Evolutionary conservation across 352 stramenopile genomes (phyloP).

Genomic region (Phytophthora lateralis): DNA sequence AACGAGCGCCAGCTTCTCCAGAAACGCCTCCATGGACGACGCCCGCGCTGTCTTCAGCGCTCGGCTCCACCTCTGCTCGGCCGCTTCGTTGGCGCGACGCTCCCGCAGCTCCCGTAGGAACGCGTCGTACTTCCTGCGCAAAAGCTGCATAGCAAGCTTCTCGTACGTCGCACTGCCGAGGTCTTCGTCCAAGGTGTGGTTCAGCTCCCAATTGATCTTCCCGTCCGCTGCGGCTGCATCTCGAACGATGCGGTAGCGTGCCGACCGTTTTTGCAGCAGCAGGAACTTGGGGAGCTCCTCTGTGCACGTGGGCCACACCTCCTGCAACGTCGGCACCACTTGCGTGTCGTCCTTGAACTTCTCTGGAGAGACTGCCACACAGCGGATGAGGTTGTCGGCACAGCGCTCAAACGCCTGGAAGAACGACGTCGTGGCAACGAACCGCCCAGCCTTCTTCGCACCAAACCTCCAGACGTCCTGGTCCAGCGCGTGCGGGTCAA

Average conservation of each 20-base stretch:
- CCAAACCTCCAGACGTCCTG: slow-evolving; percentile 39
- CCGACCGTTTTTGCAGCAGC: slow-evolving; percentile 62
- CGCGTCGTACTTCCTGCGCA: slow-evolving; percentile 58
- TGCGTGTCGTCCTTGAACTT: slow-evolving; percentile 6
- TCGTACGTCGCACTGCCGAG: slow-evolving; percentile 36
- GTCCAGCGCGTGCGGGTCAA: slow-evolving; percentile 47
- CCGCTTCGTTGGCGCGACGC: slow-evolving; percentile 39
- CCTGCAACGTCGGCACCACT: slow-evolving; percentile 25
- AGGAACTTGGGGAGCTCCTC: slow-evolving; percentile 60
- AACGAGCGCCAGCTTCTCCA: slow-evolving; percentile 27
- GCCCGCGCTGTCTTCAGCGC: slow-evolving; percentile 37
- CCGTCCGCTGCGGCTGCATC: slow-evolving; percentile 10
- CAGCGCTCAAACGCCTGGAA: slow-evolving; percentile 32
- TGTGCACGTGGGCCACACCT: slow-evolving; percentile 55
- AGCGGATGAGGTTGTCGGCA: slow-evolving; percentile 44
- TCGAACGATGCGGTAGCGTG: slow-evolving; percentile 46
- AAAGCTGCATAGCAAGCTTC: slow-evolving; percentile 42
- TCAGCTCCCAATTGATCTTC: slow-evolving; percentile 43
- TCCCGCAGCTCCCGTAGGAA: slow-evolving; percentile 52
- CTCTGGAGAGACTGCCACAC: slow-evolving; percentile 17
- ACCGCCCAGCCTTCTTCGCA: slow-evolving; percentile 20
- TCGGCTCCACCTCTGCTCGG: slow-evolving; percentile 47
- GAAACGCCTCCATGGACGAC: slow-evolving; percentile 39
- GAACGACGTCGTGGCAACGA: slow-evolving; percentile 28
- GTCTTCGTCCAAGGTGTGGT: slow-evolving; percentile 25